Conservation (phyloP, 495 filamentous ascomycete species). For the Trypethelium eluteriae region DNA sequence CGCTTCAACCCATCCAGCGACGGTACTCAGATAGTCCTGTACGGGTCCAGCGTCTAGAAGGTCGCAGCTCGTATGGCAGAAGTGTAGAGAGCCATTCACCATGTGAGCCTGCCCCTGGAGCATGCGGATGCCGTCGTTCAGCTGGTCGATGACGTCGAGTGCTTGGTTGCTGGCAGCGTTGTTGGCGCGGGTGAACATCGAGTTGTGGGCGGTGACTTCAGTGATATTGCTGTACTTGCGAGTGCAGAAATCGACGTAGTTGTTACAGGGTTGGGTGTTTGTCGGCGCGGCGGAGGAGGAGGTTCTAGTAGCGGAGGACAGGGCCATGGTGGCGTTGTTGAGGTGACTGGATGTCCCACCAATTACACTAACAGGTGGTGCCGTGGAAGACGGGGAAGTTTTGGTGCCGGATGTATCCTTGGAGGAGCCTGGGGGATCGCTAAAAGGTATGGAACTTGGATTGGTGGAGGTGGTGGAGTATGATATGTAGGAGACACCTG, state of each 20-base stretch:
- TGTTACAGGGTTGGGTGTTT: slow-evolving; percentile 63
- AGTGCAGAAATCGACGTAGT: slow-evolving; percentile 72
- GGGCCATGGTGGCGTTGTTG: neutral
- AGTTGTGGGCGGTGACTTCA: slow-evolving; percentile 79
- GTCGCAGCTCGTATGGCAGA: slow-evolving; percentile 72
- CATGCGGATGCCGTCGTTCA: slow-evolving; percentile 85
- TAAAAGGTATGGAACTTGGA: neutral
- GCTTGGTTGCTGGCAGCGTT: slow-evolving; percentile 74
- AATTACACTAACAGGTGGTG: neutral
- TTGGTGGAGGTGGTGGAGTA: slow-evolving; percentile 10
- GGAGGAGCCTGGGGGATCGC: neutral
- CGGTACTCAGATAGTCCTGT: slow-evolving; percentile 59
- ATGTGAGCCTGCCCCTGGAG: slow-evolving; percentile 80
- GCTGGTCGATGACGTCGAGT: slow-evolving; percentile 59
- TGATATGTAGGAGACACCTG: slow-evolving; percentile 10
- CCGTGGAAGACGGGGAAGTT: neutral
- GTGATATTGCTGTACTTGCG: slow-evolving; percentile 86
- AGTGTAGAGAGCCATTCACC: slow-evolving; percentile 51
- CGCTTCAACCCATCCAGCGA: slow-evolving; percentile 62
- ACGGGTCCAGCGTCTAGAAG: slow-evolving; percentile 72
- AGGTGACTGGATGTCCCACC: neutral
- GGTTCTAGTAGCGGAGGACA: slow-evolving; percentile 18
- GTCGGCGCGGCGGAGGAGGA: slow-evolving; percentile 23
- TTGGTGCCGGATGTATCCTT: neutral
- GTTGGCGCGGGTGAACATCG: slow-evolving; percentile 62